Evolutionary conservation across 768 basidiomycete genomes (phyloP), one percentile per base, ranked within the genome.

Genomic region (Calocera viscosa): DNA sequence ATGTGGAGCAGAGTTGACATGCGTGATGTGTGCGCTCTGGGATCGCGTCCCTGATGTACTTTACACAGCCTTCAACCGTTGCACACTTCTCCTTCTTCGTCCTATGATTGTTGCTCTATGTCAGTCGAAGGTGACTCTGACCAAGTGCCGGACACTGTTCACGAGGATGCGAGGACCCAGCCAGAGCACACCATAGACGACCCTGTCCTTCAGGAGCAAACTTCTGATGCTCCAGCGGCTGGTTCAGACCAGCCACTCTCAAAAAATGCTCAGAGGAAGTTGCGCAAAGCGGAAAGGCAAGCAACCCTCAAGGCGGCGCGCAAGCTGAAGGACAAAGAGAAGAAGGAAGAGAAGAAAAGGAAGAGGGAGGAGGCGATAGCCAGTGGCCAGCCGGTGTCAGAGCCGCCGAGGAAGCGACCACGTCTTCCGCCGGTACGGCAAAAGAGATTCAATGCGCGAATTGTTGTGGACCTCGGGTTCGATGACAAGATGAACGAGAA

Each of bases 181-280:
- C 8, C 43, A 47, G 24, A 19, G 7, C 5, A 24, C 24, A 19
- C 43, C 24, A 19, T 19, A 47, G 24, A 7, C 43, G 19, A 47
- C 19, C 7, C 19, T 19, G 43, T 47, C 35, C 40, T 33, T 39
- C 66, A 63, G 63, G 35, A 41, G 30, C 16, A 53, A 53, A n/a
- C n/a, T 34, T 33, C 24, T 39, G 38, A 43, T 1, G 41, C 19
- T 39, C 19, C 7, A 32, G 7, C 35, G 19, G 64, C 35, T 16
- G 64, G 24, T 3, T 26, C 35, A 64, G 64, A 38, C 19, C 53
- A 12, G 10, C 73, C 80, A 35, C 81, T 87, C 67, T 91, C 90
- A 34, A 93, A 92, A 75, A 90, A 83, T 33, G 88, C 89, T 1
- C 81, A 84, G 72, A 92, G 92, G 75, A 87, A 82, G 73, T 83